A percentile compares a stretch with the other conserved stretches of the same genome.
Conservation (phyloP, 1,284 basidiomycete species). For the Marasmius oreades region DNA sequence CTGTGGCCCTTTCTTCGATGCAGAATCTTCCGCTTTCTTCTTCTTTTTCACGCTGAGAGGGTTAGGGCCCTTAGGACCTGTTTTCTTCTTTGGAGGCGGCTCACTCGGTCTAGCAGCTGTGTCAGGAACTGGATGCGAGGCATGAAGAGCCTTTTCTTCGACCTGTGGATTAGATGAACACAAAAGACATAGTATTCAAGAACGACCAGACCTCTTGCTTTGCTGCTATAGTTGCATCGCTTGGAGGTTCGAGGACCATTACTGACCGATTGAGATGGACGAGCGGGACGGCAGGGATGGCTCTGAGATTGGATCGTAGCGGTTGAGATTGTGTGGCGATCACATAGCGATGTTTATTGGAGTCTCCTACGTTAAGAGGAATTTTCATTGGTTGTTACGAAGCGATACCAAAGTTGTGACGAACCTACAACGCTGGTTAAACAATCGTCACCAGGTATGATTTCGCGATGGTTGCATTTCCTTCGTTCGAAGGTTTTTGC, state of each 20-base stretch:
- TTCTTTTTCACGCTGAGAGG: constrained; percentile 93
- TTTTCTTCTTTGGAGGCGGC: constrained; percentile 56
- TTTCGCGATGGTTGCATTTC: constrained; percentile 91
- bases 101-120: constrained; percentile 30
- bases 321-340: constrained; percentile 76
- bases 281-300: constrained; percentile 79
- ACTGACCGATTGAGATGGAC: constrained; percentile 89
- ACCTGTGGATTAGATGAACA: constrained; percentile 33
- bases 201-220: constrained; percentile 53
- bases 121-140: constrained; percentile 43
- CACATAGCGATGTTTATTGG: constrained; percentile 89
- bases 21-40: constrained; percentile 27
- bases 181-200: neutral
- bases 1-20: constrained; percentile 5
- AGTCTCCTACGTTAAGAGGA: constrained; percentile 50
- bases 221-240: constrained; percentile 64
- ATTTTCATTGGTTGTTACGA: constrained; percentile 2
- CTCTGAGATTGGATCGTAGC: constrained; percentile 62
- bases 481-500: constrained; percentile 92
- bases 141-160: constrained; percentile 51
- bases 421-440: constrained; percentile 78
- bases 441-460: constrained; percentile 82
- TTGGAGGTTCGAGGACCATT: constrained; percentile 86
- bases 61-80: constrained; percentile 84
- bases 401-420: constrained; percentile 23